phyloP scores from a whole-genome alignment of 2,329 filamentous ascomycete species.

The Aspergillus luchuensis region DNA sequence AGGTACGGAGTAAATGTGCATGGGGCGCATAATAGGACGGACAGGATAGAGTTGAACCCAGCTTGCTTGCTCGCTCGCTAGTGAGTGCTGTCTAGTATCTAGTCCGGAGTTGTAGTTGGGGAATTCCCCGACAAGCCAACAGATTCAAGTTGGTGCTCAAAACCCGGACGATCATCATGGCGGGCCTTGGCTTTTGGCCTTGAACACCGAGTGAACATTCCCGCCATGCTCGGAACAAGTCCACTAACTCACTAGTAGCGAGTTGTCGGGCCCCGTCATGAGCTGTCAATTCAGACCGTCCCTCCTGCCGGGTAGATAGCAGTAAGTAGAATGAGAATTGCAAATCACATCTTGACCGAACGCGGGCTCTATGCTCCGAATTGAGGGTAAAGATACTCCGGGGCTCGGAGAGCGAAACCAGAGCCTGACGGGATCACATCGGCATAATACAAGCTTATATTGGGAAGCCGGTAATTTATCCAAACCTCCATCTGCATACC shows the following conservation, averaged over 20 bases:
- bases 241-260: neutral
- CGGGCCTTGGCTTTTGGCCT: neutral
- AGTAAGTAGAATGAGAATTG: neutral
- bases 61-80: neutral
- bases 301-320: neutral
- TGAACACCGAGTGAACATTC: neutral
- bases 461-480: neutral
- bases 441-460: constrained; percentile 6
- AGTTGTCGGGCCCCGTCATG: neutral
- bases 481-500: neutral
- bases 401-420: constrained; percentile 2
- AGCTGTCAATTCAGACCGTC: neutral
- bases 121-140: neutral
- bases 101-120: neutral
- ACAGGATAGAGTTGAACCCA: neutral
- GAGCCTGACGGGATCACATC: neutral
- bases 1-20: neutral
- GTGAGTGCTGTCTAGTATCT: too few relatives aligned
- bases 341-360: neutral
- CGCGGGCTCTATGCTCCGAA: neutral
- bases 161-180: neutral
- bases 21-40: neutral
- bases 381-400: constrained; percentile 4
- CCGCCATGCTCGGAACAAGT: neutral
- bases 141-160: neutral